Evolutionary conservation across 2,329 filamentous ascomycete genomes (phyloP).

Genomic region (Fusarium liriodendri): DNA sequence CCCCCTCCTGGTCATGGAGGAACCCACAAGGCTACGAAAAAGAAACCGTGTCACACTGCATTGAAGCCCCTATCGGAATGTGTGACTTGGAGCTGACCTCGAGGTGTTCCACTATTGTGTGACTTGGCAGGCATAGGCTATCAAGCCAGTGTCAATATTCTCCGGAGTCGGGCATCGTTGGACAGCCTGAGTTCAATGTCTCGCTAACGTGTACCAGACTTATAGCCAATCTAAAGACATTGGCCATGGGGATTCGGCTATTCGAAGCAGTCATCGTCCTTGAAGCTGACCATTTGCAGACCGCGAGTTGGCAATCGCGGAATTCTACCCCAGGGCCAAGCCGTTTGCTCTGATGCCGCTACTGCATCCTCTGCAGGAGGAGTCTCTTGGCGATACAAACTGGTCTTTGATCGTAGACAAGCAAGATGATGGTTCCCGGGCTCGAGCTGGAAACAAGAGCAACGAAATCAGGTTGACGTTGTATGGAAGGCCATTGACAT

Average conservation of each 20-base stretch:
- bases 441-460: background rate
- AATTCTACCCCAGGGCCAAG: background rate
- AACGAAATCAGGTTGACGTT: background rate
- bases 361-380: background rate
- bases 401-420: background rate
- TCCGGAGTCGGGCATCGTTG: background rate
- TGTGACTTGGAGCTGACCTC: background rate
- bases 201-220: background rate
- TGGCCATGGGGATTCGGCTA: background rate
- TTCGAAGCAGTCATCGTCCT: background rate
- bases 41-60: slow-evolving; percentile 1
- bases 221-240: background rate
- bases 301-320: background rate
- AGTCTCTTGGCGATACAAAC: background rate
- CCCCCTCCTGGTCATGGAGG: background rate
- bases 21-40: background rate
- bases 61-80: background rate
- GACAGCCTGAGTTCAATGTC: background rate
- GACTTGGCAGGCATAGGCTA: background rate
- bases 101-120: background rate
- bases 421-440: background rate
- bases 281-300: background rate
- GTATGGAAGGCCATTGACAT: background rate
- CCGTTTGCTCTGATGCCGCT: background rate
- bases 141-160: background rate